Conservation (phyloP, 805 yeast species). For the Jamesozyma hellenica region DNA sequence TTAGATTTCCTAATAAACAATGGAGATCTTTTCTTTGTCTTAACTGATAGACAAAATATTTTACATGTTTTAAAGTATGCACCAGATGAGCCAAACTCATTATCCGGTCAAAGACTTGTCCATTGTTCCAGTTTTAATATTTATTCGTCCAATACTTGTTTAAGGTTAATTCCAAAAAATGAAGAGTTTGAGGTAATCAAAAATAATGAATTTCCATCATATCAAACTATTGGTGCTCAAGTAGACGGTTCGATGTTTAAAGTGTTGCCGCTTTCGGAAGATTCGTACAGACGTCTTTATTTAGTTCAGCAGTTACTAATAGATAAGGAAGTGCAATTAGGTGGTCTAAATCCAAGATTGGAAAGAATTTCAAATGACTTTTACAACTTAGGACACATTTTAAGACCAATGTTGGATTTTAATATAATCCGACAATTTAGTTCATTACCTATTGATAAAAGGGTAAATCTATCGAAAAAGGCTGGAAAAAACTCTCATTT, state of each 20-base stretch:
- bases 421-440: conserved; percentile 46
- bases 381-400: conserved; percentile 30
- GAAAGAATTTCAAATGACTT: conserved; percentile 39
- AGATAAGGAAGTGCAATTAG: conserved; percentile 62
- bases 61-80: conserved; percentile 76
- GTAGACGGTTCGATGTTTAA: conserved; percentile 71
- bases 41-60: conserved; percentile 57
- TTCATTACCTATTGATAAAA: conserved; percentile 46
- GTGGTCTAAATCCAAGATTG: conserved; percentile 74
- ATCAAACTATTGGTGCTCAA: conserved; percentile 61
- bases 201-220: conserved; percentile 23
- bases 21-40: conserved; percentile 54
- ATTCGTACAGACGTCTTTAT: conserved; percentile 68
- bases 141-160: conserved; percentile 49
- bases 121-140: conserved; percentile 61
- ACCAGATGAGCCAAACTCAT: conserved; percentile 80
- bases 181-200: conserved; percentile 21
- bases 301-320: conserved; percentile 78
- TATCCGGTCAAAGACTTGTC: conserved; percentile 67
- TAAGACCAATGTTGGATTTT: conserved; percentile 58
- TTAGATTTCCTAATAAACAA: conserved; percentile 62
- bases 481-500: conserved; percentile 47
- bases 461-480: conserved; percentile 43
- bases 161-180: conserved; percentile 35
- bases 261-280: conserved; percentile 66